These are phyloP conservation scores for Kodamaea hsintzibuensis DNA, from an alignment of 805 yeast species.

Conservation along the genomic window DNA sequence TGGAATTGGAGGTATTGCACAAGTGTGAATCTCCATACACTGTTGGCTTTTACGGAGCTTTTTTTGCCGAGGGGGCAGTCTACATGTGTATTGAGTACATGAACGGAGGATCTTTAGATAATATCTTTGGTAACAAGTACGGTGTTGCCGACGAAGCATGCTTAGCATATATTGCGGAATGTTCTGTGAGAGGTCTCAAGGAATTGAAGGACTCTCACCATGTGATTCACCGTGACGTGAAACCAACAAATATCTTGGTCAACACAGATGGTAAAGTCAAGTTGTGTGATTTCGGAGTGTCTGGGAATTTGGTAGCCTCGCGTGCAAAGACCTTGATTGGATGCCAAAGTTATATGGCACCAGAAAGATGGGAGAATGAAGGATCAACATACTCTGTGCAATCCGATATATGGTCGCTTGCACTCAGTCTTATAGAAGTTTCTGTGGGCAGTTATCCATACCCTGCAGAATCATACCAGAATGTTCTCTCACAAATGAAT, in stretches of 20 bases:
- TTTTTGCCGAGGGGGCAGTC: constrained; percentile 95
- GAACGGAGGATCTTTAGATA: constrained; percentile 95
- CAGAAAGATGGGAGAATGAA: constrained; percentile 87
- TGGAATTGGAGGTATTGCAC: constrained; percentile 94
- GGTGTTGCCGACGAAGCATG: constrained; percentile 69
- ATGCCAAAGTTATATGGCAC: constrained; percentile 98
- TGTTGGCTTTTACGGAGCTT: constrained; percentile 96
- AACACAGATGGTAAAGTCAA: constrained; percentile 84
- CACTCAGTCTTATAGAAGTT: constrained; percentile 81
- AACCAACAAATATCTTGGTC: constrained; percentile 90
- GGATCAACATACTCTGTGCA: constrained; percentile 86
- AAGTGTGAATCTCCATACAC: constrained; percentile 87
- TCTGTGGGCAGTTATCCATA: constrained; percentile 95
- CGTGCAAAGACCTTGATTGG: constrained; percentile 95
- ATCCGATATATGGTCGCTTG: constrained; percentile 94
- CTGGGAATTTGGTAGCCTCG: constrained; percentile 92
- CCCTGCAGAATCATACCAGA: constrained; percentile 89
- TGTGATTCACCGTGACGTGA: constrained; percentile 94
- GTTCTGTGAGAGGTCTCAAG: constrained; percentile 78
- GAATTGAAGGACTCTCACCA: constrained; percentile 87
- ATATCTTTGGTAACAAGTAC: constrained; percentile 68
- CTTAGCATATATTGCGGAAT: constrained; percentile 75
- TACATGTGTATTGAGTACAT: constrained; percentile 97
- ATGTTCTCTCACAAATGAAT: constrained; percentile 87
- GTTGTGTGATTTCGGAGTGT: constrained; percentile 93